These are phyloP conservation scores for Fusarium sp. DNA, from an alignment of 2,329 filamentous ascomycete genomes.

Conservation along the genomic window DNA sequence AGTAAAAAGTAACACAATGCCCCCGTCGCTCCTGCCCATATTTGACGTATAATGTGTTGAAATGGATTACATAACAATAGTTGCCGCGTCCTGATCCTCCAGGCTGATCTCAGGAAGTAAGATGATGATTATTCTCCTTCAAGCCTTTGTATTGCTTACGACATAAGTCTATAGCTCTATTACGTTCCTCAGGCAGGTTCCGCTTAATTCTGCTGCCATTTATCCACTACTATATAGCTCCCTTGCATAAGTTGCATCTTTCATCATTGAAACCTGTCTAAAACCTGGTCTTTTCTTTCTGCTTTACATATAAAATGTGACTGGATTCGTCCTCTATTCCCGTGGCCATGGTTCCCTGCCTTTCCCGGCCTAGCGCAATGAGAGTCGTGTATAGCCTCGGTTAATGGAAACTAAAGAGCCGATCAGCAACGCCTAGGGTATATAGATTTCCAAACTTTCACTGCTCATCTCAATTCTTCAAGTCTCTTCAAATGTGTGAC, in stretches of 20 bases:
- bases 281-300: background rate
- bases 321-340: background rate
- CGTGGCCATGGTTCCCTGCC: background rate
- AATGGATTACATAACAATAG: background rate
- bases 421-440: accelerated
- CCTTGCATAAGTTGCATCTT: no score
- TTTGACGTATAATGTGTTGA: background rate
- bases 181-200: no score
- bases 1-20: background rate
- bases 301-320: background rate
- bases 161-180: no score
- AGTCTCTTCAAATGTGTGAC: background rate
- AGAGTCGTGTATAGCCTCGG: background rate
- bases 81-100: no score
- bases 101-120: background rate
- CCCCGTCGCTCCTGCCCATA: no score
- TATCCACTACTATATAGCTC: no score
- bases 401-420: background rate
- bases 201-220: no score
- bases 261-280: accelerated
- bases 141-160: no score
- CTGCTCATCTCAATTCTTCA: accelerated
- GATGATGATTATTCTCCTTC: no score
- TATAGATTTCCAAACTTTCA: background rate
- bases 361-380: background rate